A percentile compares a stretch with the other conserved stretches of the same genome.
Evolutionary conservation across 805 yeast species (phyloP).

Genomic region (Kluyveromyces siamensis): DNA sequence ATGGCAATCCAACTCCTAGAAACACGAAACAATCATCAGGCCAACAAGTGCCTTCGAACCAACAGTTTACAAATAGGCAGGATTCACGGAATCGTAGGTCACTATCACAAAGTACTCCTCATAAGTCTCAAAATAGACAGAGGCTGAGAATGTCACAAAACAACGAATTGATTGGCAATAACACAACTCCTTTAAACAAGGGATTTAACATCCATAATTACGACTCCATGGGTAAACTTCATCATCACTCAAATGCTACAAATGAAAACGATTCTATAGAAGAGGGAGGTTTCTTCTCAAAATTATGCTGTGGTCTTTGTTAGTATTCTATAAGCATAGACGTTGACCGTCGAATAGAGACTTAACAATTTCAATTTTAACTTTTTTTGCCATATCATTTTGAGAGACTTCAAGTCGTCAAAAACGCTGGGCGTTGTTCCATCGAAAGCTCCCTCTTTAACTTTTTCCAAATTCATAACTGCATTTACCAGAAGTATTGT

Average conservation of each 20-base stretch:
- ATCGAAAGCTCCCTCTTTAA: not conserved
- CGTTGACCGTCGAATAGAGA: not conserved
- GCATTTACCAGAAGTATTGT: not conserved
- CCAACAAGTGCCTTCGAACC: slow-evolving; percentile 13
- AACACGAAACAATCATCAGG: slow-evolving; percentile 14
- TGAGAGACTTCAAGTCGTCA: not conserved
- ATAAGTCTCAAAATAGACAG: slow-evolving; percentile 1
- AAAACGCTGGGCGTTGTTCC: not conserved
- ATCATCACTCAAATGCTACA: not conserved
- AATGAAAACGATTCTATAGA: slow-evolving; percentile 6
- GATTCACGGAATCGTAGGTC: slow-evolving; percentile 12
- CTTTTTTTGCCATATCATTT: not conserved
- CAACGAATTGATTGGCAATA: not conserved
- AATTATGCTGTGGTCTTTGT: slow-evolving; percentile 16
- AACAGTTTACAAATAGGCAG: slow-evolving; percentile 7
- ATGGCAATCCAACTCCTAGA: slow-evolving; percentile 60
- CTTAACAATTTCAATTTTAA: not conserved
- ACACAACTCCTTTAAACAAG: slow-evolving; percentile 1
- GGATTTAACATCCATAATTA: slow-evolving; percentile 7
- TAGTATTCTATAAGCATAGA: slow-evolving; percentile 2
- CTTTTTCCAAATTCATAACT: not conserved
- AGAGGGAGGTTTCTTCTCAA: slow-evolving; percentile 12
- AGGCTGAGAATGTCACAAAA: not conserved
- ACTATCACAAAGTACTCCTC: slow-evolving; percentile 7
- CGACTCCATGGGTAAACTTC: slow-evolving; percentile 23